Percentiles rank a stretch among this genome's conserved stretches.
phyloP scores from a whole-genome alignment of 176 grass and related monocot genomes.

The Calamus simplicifolius region DNA sequence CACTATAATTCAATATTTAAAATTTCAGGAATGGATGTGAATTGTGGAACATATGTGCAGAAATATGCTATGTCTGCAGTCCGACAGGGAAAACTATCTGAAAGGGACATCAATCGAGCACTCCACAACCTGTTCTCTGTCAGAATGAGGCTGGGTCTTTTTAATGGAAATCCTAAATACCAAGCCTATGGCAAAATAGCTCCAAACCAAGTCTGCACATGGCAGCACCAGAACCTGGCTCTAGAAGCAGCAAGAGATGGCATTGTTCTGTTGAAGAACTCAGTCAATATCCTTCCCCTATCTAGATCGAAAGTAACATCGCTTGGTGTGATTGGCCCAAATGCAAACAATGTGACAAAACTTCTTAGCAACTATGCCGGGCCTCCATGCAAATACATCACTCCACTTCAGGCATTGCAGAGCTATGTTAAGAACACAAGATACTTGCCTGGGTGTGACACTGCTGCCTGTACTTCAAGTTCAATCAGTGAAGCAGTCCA shows the following conservation, averaged over 20 bases:
- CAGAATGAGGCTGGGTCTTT: conserved; percentile 77
- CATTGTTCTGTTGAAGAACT: conserved; percentile 85
- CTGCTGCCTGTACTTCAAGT: conserved; percentile 43
- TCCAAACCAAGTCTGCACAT: conserved; percentile 61
- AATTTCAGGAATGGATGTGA: conserved; percentile 90
- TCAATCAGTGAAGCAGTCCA: conserved; percentile 44
- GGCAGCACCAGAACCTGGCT: conserved; percentile 70
- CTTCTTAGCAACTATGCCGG: conserved; percentile 82
- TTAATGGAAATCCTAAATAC: conserved; percentile 52
- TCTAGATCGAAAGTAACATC: conserved; percentile 44
- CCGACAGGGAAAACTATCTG: conserved; percentile 67
- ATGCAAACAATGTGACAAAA: conserved; percentile 36
- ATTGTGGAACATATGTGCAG: conserved; percentile 79
- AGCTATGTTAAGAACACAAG: conserved; percentile 50
- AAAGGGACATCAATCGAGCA: conserved; percentile 64
- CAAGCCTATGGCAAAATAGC: conserved; percentile 56
- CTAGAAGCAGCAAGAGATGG: conserved; percentile 66
- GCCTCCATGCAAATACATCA: conserved; percentile 52
- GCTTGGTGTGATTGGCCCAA: conserved; percentile 66
- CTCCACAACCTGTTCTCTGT: conserved; percentile 76
- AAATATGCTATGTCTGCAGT: conserved; percentile 46
- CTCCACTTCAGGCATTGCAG: conserved; percentile 50
- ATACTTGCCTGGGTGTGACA: conserved; percentile 47
- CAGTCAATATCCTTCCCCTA: conserved; percentile 47
- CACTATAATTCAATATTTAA: not conserved